Percentiles rank a stretch among this genome's conserved stretches.
Conservation (phyloP, 352 stramenopile genomes). For the Thalassiosira livingstoniorum region DNA sequence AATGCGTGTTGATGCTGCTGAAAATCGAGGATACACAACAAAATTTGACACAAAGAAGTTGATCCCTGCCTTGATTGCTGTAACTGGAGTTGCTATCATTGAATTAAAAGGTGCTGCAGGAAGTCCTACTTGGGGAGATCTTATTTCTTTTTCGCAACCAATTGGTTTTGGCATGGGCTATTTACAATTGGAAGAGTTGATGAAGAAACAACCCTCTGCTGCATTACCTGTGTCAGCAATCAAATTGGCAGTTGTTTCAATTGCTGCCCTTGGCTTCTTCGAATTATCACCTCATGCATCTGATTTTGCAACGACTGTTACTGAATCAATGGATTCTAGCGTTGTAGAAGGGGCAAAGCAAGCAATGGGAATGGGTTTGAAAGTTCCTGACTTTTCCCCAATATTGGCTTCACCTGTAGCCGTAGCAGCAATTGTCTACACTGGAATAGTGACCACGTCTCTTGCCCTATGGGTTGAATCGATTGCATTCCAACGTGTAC, state of each 20-base stretch:
- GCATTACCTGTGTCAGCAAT: constrained; percentile 68
- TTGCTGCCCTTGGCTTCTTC: constrained; percentile 60
- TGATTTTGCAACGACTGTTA: constrained; percentile 1
- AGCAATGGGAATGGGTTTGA: constrained; percentile 22
- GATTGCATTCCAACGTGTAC: constrained; percentile 75
- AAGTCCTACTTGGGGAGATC: constrained; percentile 64
- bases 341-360: constrained; percentile 20
- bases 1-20: constrained; percentile 51
- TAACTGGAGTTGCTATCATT: constrained; percentile 73
- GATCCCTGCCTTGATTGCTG: constrained; percentile 65
- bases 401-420: constrained; percentile 66
- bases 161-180: constrained; percentile 83
- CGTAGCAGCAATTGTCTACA: constrained; percentile 73
- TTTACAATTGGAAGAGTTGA: constrained; percentile 72
- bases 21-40: constrained; percentile 25
- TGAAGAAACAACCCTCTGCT: constrained; percentile 71
- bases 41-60: constrained; percentile 68
- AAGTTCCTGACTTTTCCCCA: constrained; percentile 62
- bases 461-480: constrained; percentile 76
- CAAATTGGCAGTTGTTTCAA: constrained; percentile 64
- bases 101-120: constrained; percentile 72
- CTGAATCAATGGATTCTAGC: constrained; percentile 9
- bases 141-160: constrained; percentile 75
- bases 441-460: constrained; percentile 75
- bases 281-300: constrained; percentile 49